Conservation (phyloP, 2,329 filamentous ascomycete species). For the Colletotrichum cuscutae region DNA sequence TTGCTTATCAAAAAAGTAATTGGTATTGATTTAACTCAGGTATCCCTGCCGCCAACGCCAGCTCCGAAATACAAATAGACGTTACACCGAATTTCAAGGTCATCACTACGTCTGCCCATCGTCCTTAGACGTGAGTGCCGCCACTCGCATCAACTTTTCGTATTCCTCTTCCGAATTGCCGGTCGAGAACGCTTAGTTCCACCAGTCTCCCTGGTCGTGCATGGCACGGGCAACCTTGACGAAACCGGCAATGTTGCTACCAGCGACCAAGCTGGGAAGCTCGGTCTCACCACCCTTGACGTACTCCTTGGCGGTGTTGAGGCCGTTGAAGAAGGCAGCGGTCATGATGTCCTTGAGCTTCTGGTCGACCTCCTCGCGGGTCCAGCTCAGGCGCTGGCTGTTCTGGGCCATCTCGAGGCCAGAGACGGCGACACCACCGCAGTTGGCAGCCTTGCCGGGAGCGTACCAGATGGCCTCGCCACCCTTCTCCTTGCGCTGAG, state of each 20-base stretch:
- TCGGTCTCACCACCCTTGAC: slow-evolving; percentile 81
- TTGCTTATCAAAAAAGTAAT: slow-evolving; percentile 3
- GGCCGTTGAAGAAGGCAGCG: slow-evolving; percentile 88
- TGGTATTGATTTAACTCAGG: slow-evolving; percentile 31
- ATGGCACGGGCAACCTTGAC: slow-evolving; percentile 95
- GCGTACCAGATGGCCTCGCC: slow-evolving; percentile 88
- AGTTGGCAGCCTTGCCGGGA: slow-evolving; percentile 96
- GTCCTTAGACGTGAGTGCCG: slow-evolving; percentile 1
- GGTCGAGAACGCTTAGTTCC: slow-evolving; percentile 45
- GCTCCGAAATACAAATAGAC: slow-evolving; percentile 28
- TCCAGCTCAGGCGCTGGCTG: slow-evolving; percentile 87
- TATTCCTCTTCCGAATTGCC: neutral
- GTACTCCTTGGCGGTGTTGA: slow-evolving; percentile 91
- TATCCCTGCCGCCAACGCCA: slow-evolving; percentile 34
- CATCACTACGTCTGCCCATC: slow-evolving; percentile 10
- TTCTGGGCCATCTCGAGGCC: slow-evolving; percentile 99
- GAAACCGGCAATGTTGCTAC: slow-evolving; percentile 97
- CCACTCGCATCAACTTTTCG: neutral
- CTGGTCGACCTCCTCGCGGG: slow-evolving; percentile 86
- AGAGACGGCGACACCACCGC: slow-evolving; percentile 95
- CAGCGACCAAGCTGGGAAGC: slow-evolving; percentile 89
- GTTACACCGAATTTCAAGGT: slow-evolving; percentile 21
- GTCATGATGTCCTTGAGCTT: slow-evolving; percentile 97
- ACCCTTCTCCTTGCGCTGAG: slow-evolving; percentile 76
- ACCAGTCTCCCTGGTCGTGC: slow-evolving; percentile 98